These are phyloP conservation scores for Kwoniella heveanensis DNA, from an alignment of 768 basidiomycete genomes.

Conservation along the genomic window DNA sequence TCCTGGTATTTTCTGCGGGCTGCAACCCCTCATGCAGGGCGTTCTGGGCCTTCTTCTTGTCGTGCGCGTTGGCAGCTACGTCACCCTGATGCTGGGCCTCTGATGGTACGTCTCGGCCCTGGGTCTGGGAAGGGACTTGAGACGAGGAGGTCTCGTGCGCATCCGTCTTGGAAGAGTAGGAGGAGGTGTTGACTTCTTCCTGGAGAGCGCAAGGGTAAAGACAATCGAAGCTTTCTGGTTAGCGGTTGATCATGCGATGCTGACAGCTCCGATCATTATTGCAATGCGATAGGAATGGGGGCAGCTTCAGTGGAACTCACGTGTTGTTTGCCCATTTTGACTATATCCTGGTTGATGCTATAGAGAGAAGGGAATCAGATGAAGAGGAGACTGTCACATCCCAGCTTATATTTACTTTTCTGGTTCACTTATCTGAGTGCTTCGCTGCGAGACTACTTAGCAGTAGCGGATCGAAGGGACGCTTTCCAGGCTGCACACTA, in stretches of 20 bases:
- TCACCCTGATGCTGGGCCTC: constrained; percentile 9
- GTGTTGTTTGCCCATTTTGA: constrained; percentile 24
- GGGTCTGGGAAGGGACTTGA: constrained; percentile 5
- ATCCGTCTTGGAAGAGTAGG: constrained; percentile 11
- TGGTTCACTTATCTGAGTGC: no score
- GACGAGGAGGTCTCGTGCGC: neutral
- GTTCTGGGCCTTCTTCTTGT: constrained; percentile 21
- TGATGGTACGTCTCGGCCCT: constrained; percentile 7
- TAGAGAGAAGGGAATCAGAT: no score
- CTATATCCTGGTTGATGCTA: neutral
- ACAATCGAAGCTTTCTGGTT: no score
- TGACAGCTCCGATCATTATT: neutral
- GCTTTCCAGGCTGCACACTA: no score
- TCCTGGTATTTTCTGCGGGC: neutral
- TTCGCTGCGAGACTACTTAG: no score
- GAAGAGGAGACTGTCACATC: no score
- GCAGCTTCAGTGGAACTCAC: neutral
- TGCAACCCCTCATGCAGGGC: constrained; percentile 17
- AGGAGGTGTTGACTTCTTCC: constrained; percentile 17
- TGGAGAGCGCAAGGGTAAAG: neutral
- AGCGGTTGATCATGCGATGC: neutral
- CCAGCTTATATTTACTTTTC: no score
- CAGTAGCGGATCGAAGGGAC: no score
- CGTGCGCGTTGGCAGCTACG: constrained; percentile 3
- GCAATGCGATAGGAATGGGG: neutral